Base-by-base conservation (phyloP, 2,329 filamentous ascomycete species). In the Fusarium pseudocircinatum region DNA sequence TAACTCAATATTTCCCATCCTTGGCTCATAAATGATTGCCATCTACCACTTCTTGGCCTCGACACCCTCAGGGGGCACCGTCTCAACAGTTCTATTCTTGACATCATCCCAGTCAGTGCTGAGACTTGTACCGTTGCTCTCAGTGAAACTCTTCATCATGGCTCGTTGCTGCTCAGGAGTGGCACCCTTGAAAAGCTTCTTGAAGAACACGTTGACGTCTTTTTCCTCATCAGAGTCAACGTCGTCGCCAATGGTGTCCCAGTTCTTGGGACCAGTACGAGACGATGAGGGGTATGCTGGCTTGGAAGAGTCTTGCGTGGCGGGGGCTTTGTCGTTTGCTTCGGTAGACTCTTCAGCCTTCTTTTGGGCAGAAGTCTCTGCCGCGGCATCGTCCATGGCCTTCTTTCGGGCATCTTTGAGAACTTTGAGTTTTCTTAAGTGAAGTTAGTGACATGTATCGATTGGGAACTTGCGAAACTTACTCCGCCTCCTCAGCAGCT, bases 91-190 rank as follows among this genome's bases (percentile, higher is more conserved):
- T 24, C 89, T 90, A 71, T 87, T 88, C 57, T 90, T 89, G 26
- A 98, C 96, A 70, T 97, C 93, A 15, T 85, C 83, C 96, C 96
- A 99, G 80, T 96, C 94, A 0, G 96, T 99, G 82, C 94, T 98
- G 56, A 99, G 84, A 6, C 93, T 89, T 0, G 96, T 99, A 9
- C 96, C 96, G 76, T 97, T 96, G 82, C 95, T 98, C 86, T 99
- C 96, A 20, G 91, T 87, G 79, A 94, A 98, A 79, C 94, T 97
- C 89, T 99, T 99, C 90, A 97, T 94, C 96, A 99, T 99, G 14
- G 96, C 96, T 4, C 95, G 90, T 79, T 91, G 91, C 66, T 94
- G 94, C 76, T 99, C 96, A 0, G 92, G 90, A 54, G 92, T 91
- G 0, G 94, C 91, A 40, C 85, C 87, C 71, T 92, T 90, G 84